Evolutionary conservation across 768 basidiomycete species (phyloP), one percentile per base, ranked within the genome.

Genomic region (Galerina marginata): DNA sequence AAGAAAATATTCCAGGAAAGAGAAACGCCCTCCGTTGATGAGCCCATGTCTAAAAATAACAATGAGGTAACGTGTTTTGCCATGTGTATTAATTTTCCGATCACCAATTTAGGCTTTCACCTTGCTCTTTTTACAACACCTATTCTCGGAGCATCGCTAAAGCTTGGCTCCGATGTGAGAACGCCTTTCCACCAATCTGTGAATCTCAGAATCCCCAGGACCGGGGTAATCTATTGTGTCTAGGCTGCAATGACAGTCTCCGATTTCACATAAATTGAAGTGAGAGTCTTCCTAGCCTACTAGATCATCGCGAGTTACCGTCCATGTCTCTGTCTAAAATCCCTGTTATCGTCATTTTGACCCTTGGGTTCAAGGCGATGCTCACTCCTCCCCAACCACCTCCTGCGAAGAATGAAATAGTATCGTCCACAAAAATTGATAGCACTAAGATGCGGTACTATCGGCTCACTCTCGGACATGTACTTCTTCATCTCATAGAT

Each of bases 241-340:
- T 40, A 20, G 20, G 20, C 20, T 20, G 20, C 20, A 1, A 20
- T 20, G 20, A 40, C 9, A 53, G 39, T 26, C 16, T 38, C 23
- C 38, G 38, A 42, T 10, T 42, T 26, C 37, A 42, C 12, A 53
- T 40, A 53, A 29, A 53, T 33, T 33, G 29, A 7, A 33, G 5
- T 33, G 29, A 7, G 51, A 20, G 12, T 40, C 16, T 40, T 14
- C 10, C 4, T 12, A 39, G 39, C 1, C 14, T 9, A 6, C 6
- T 38, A n/a, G 12, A 25, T 6, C 51, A 23, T 33, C 2, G 29
- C 7, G 15, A 36, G 20, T 14, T 45, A 16, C 11, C 38, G 6
- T n/a, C 37, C 9, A 66, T 66, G 62, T 57, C 65, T 6, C 42
- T 62, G 23, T 11, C 37, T 9, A 64, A 67, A 60, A 60, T 64